Evolutionary conservation across 1,284 basidiomycete genomes (phyloP).

Genomic region (Exsudoporus floridanus): DNA sequence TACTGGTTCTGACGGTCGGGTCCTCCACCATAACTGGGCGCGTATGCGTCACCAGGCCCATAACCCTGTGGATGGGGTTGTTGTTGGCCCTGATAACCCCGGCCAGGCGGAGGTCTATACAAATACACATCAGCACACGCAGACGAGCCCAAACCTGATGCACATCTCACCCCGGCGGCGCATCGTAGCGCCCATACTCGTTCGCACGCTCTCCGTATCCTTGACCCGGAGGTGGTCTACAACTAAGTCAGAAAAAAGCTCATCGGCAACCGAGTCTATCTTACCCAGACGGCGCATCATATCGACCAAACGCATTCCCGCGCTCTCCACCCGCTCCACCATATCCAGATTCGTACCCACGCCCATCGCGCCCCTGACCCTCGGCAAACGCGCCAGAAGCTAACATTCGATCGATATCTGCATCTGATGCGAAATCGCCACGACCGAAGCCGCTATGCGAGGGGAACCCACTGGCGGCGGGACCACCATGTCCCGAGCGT

Average conservation of each 20-base stretch:
- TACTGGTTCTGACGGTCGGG: slow-evolving; percentile 17
- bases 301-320: slow-evolving; percentile 1
- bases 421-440: slow-evolving; percentile 31
- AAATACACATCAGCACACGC: neutral
- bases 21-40: slow-evolving; percentile 1
- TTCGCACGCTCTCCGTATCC: slow-evolving; percentile 6
- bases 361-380: neutral
- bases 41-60: neutral
- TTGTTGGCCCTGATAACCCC: slow-evolving; percentile 13
- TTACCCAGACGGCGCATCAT: slow-evolving; percentile 21
- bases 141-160: neutral
- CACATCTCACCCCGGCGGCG: slow-evolving; percentile 18
- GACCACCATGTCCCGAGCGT: neutral
- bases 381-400: slow-evolving; percentile 11
- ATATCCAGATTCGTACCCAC: neutral
- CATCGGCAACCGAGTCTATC: neutral
- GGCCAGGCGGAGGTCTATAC: slow-evolving; percentile 17
- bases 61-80: slow-evolving; percentile 6
- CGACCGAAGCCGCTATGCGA: slow-evolving; percentile 24
- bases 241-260: neutral
- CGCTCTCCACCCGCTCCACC: neutral
- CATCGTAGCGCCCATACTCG: slow-evolving; percentile 23
- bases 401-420: slow-evolving; percentile 27
- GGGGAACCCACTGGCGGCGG: neutral
- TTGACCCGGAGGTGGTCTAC: slow-evolving; percentile 14